Evolutionary conservation across 495 filamentous ascomycete genomes (phyloP), one percentile per base, ranked within the genome.

Genomic region (Jackrogersella multiformis): DNA sequence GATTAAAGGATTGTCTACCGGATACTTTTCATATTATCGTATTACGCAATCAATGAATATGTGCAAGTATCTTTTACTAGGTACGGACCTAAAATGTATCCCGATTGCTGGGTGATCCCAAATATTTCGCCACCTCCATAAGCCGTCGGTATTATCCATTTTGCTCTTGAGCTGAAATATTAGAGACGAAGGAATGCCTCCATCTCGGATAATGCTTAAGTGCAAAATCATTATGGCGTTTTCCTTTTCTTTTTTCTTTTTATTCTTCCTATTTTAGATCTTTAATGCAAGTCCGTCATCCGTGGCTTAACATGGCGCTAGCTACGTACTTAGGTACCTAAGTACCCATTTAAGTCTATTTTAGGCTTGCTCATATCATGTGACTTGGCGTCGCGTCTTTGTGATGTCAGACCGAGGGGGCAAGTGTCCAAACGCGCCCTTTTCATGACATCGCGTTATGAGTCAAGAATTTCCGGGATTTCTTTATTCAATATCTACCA

Each of bases 401-500:
- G 57, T 57, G 35, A 61, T 66, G 23, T 53, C 21, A 42, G 12
- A 23, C 49, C 38, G 38, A 34, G 35, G 41, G 35, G 34, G 39
- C 28, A 49, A 23, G 12, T 10, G n/a, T 10, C 41, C 42, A 12
- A 38, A 55, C 63, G 61, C 63, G 68, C 65, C 65, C 59, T 68
- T 63, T 59, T 10, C 39, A 35, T 56, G 61, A 60, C 60, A 63
- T 72, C 52, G 52, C 76, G 74, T 38, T 60, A 34, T 65, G 56
- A 65, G 36, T 62, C 64, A 68, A 24, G 2, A 16, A 38, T 61
- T 23, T 38, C 24, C 38, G 10, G 15, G 8, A n/a, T 15, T 36
- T n/a, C 34, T n/a, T n/a, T n/a, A n/a, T n/a, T n/a, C n/a, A n/a
- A n/a, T n/a, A n/a, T n/a, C n/a, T n/a, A n/a, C n/a, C n/a, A n/a